A percentile compares a stretch with the other conserved stretches of the same genome.
These are phyloP conservation scores for Fulvia fulva DNA, from an alignment of 2,329 filamentous ascomycete species.

Conservation along the genomic window DNA sequence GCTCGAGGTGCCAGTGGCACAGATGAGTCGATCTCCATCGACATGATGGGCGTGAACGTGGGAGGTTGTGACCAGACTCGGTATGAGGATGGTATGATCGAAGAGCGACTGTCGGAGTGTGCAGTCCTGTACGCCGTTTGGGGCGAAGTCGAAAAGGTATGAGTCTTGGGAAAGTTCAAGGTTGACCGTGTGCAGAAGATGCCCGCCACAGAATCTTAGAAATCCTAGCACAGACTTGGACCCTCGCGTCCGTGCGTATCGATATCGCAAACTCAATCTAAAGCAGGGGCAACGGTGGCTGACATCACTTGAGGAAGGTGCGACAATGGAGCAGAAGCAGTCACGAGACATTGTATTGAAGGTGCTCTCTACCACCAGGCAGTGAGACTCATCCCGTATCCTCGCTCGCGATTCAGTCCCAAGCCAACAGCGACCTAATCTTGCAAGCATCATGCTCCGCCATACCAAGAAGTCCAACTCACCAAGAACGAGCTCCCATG, in stretches of 20 bases:
- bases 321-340: background rate
- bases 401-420: background rate
- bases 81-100: background rate
- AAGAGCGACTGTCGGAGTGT: background rate
- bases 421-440: background rate
- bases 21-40: slow-evolving; percentile 36
- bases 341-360: background rate
- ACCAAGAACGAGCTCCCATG: background rate
- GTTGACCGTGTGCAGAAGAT: background rate
- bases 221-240: background rate
- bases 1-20: slow-evolving; percentile 30
- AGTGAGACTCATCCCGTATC: background rate
- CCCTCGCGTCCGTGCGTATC: background rate
- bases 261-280: background rate
- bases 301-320: background rate
- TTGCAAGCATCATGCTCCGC: background rate
- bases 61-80: background rate
- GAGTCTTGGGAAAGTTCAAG: background rate
- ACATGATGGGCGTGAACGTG: slow-evolving; percentile 26
- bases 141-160: background rate
- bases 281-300: background rate
- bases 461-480: background rate
- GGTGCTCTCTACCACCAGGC: background rate
- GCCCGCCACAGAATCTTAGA: background rate
- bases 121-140: background rate